Conservation (phyloP, 2,329 filamentous ascomycete genomes). For the Endocalyx cinctus region DNA sequence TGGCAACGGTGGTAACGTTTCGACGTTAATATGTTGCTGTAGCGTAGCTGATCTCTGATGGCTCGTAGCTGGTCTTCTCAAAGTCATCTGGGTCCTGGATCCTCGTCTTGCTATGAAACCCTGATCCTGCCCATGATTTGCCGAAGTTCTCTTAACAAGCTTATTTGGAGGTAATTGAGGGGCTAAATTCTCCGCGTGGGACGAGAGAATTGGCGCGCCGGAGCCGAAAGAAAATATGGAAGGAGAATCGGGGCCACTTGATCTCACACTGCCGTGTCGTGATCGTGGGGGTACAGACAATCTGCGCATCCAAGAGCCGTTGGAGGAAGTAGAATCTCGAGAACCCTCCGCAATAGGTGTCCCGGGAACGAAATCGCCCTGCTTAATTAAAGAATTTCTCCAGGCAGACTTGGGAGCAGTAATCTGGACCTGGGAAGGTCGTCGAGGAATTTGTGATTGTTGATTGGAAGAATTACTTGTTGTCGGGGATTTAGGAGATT, state of each 20-base stretch:
- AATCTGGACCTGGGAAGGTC: constrained; percentile 30
- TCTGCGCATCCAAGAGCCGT: constrained; percentile 68
- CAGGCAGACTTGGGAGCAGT: constrained; percentile 35
- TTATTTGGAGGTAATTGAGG: constrained; percentile 62
- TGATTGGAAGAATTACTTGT: constrained; percentile 8
- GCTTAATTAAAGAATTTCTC: constrained; percentile 38
- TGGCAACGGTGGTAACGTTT: constrained; percentile 17
- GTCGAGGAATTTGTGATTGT: constrained; percentile 24
- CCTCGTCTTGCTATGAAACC: constrained; percentile 40
- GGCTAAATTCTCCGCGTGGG: constrained; percentile 31
- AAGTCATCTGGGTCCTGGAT: constrained; percentile 57
- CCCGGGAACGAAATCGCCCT: constrained; percentile 14
- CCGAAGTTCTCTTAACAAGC: constrained; percentile 68
- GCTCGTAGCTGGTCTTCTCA: constrained; percentile 72
- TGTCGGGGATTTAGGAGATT: constrained; percentile 19
- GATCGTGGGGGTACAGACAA: constrained; percentile 63
- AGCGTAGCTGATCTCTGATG: constrained; percentile 71
- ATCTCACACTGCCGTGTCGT: constrained; percentile 59
- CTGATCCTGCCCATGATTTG: constrained; percentile 43
- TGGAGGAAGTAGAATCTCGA: constrained; percentile 56
- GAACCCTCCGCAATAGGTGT: constrained; percentile 36
- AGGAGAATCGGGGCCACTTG: constrained; percentile 62
- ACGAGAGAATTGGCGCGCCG: constrained; percentile 59
- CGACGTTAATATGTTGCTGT: constrained; percentile 40
- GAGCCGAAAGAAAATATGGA: constrained; percentile 66